A percentile compares a stretch with the other conserved stretches of the same genome.
Evolutionary conservation across 805 yeast species (phyloP).

Genomic region (Clavispora vitiphila): DNA sequence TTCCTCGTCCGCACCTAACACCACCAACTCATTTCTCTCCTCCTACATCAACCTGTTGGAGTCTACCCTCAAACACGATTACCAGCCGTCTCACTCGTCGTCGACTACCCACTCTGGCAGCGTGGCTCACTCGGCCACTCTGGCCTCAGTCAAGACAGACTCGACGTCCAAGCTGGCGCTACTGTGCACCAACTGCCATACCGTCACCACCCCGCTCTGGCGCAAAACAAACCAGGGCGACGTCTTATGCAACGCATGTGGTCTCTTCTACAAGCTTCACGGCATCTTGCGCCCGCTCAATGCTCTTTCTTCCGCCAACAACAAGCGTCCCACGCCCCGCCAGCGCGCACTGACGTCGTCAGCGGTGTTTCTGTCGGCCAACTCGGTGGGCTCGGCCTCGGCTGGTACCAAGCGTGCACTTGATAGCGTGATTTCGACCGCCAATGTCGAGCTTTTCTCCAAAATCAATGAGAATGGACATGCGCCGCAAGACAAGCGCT

Average conservation of each 20-base stretch:
- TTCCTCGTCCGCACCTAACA: background rate
- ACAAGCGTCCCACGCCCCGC: background rate
- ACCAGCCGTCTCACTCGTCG: slow-evolving; percentile 6
- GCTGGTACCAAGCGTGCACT: slow-evolving; percentile 4
- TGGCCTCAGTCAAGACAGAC: slow-evolving; percentile 10
- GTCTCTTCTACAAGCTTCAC: slow-evolving; percentile 40
- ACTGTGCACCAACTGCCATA: slow-evolving; percentile 40
- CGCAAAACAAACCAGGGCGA: slow-evolving; percentile 39
- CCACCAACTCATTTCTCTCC: slow-evolving; percentile 25
- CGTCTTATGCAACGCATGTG: slow-evolving; percentile 42
- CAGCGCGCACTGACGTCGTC: background rate
- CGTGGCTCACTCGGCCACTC: slow-evolving; percentile 2
- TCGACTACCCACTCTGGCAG: background rate
- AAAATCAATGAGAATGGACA: background rate
- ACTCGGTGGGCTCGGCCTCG: background rate
- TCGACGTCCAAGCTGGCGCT: slow-evolving; percentile 14
- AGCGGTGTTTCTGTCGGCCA: background rate
- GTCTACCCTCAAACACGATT: slow-evolving; percentile 28
- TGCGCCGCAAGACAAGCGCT: background rate
- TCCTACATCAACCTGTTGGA: slow-evolving; percentile 37
- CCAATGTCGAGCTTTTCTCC: slow-evolving; percentile 9
- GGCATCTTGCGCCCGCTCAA: slow-evolving; percentile 41
- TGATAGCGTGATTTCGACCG: slow-evolving; percentile 8
- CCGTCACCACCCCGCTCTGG: slow-evolving; percentile 43
- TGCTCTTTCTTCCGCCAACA: background rate